Evolutionary conservation across 306 rosid species (phyloP), one percentile per base, ranked within the genome.

Genomic region (Cicer pinnatifidum): DNA sequence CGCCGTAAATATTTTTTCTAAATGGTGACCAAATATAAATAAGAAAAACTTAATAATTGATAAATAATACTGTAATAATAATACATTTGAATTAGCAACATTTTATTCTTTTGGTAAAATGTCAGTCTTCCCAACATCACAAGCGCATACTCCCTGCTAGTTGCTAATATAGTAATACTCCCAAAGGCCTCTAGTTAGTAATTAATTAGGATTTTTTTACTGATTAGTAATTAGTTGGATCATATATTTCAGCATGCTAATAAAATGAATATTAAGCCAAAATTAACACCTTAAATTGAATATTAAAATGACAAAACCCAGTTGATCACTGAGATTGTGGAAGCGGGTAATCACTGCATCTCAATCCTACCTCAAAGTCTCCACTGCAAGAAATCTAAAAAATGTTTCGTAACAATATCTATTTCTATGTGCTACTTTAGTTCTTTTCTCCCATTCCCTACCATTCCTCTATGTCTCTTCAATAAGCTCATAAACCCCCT

Each of bases 401-500:
- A 23, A 71, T 6, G 6, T 6, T 13, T 13, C 13, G 28, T 2
- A 16, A 51, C 3, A 71, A 54, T 60, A 71, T 43, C 71, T 77
- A 23, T 60, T 75, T 69, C 20, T 60, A 67, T 74, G 43, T 39
- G 45, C 79, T 68, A 54, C 44, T 33, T 39, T 54, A 67, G 40
- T 60, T 35, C 71, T 66, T 59, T 58, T 63, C 11, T 17, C 9
- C 45, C 45, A 41, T 41, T 41, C 45, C 8, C 45, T 41, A 41
- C 6, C 39, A 45, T 6, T 57, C 58, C 57, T 65, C 75, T 75
- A 82, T 2, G 63, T 76, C 12, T 69, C 74, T 60, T 15, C 40
- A 61, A 43, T 15, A 53, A 38, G 59, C 59, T 86, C 83, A 47
- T 63, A 71, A 41, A 16, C 83, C 76, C 52, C 75, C 72, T 53